Percentiles rank a stretch among this genome's conserved stretches.
Conservation (phyloP, 306 rosid genomes). For the Abrus precatorius region DNA sequence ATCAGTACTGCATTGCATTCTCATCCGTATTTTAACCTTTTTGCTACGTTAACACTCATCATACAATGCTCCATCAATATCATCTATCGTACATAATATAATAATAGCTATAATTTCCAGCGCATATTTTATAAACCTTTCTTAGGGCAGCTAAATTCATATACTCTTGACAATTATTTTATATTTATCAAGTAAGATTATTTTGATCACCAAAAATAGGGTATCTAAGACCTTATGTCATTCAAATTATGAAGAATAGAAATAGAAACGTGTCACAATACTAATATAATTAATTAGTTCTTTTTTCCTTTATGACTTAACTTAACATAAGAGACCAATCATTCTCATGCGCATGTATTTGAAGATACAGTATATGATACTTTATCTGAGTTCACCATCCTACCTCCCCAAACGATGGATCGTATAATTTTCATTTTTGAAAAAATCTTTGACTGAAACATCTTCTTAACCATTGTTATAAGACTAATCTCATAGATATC, state of each 20-base stretch:
- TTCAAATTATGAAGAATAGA: background rate
- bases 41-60: slow-evolving; percentile 44
- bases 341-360: slow-evolving; percentile 44
- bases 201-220: slow-evolving; percentile 24
- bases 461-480: background rate
- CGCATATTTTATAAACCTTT: background rate
- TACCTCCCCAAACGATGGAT: slow-evolving; percentile 13
- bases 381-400: slow-evolving; percentile 35
- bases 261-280: slow-evolving; percentile 27
- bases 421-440: slow-evolving; percentile 3
- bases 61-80: background rate
- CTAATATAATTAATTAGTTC: background rate
- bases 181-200: slow-evolving; percentile 10
- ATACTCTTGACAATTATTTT: background rate
- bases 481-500: background rate
- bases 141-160: too few species aligned
- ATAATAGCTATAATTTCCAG: too few species aligned
- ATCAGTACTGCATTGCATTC: background rate
- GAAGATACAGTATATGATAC: slow-evolving; percentile 37
- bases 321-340: slow-evolving; percentile 12
- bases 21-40: slow-evolving; percentile 47
- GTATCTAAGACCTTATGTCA: background rate
- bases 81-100: too few species aligned
- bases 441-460: slow-evolving; percentile 5
- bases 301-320: background rate